These are phyloP conservation scores for Cryptococcus hybrid DNA, from an alignment of 1,284 basidiomycete species.

Conservation along the genomic window DNA sequence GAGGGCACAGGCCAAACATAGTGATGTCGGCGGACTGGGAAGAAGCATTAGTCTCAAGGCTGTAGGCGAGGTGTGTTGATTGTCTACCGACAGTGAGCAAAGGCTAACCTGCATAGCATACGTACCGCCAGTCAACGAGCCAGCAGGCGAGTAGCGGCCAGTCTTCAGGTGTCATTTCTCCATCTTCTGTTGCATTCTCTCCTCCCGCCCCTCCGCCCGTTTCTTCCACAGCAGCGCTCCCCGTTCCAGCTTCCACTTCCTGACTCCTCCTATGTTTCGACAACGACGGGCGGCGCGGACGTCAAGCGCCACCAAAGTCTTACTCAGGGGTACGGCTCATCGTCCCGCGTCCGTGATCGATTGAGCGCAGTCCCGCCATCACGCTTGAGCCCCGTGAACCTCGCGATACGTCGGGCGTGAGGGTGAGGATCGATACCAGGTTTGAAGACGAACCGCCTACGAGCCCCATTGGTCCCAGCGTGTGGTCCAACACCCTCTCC, in stretches of 20 bases:
- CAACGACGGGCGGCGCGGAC: slow-evolving; percentile 20
- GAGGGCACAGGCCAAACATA: slow-evolving; percentile 37
- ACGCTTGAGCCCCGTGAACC: slow-evolving; percentile 22
- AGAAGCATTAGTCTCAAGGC: slow-evolving; percentile 39
- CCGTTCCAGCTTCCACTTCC: slow-evolving; percentile 23
- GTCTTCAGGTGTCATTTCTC: background rate
- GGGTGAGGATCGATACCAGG: slow-evolving; percentile 11
- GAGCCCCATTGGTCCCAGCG: slow-evolving; percentile 37
- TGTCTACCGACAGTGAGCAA: background rate
- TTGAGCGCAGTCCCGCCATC: slow-evolving; percentile 40
- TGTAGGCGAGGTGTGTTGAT: slow-evolving; percentile 31
- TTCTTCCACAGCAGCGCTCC: slow-evolving; percentile 34
- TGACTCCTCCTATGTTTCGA: background rate
- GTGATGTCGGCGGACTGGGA: slow-evolving; percentile 26
- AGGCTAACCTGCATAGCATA: background rate
- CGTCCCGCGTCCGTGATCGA: slow-evolving; percentile 35
- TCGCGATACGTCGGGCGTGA: slow-evolving; percentile 17
- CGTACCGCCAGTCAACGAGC: background rate
- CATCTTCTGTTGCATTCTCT: slow-evolving; percentile 32
- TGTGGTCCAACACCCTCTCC: slow-evolving; percentile 35
- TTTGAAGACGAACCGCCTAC: slow-evolving; percentile 33
- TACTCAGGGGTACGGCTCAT: slow-evolving; percentile 41
- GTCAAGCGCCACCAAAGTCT: slow-evolving; percentile 48
- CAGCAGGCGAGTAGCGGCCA: too few species aligned
- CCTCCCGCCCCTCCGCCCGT: slow-evolving; percentile 40